A percentile compares a stretch with the other conserved stretches of the same genome.
phyloP scores from a whole-genome alignment of 805 yeast species.

The Kazachstania taianensis region DNA sequence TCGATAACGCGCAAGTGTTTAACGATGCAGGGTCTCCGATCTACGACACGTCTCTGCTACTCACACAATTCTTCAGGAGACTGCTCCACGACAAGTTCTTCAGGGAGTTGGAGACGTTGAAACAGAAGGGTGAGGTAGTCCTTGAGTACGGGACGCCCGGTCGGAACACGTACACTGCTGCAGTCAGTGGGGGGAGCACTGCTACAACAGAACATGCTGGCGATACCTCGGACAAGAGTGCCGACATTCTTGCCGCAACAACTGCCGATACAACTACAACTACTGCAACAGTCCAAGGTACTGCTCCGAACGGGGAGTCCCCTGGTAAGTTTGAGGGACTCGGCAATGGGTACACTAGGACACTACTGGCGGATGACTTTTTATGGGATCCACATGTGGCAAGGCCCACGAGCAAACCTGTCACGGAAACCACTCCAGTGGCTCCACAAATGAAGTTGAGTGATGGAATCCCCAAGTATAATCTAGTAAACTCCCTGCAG shows the following conservation, averaged over 20 bases:
- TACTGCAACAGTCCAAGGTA: slow-evolving; percentile 9
- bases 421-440: neutral
- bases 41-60: slow-evolving; percentile 55
- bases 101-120: slow-evolving; percentile 21
- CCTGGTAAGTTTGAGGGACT: slow-evolving; percentile 17
- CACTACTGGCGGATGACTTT: slow-evolving; percentile 23
- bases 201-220: neutral
- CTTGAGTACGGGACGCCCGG: slow-evolving; percentile 24
- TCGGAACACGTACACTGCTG: slow-evolving; percentile 3
- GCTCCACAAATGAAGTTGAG: slow-evolving; percentile 1
- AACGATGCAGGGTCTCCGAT: slow-evolving; percentile 68
- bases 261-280: neutral
- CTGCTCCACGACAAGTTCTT: slow-evolving; percentile 20
- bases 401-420: neutral
- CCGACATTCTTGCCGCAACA: neutral
- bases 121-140: slow-evolving; percentile 25
- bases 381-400: slow-evolving; percentile 7
- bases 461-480: slow-evolving; percentile 22
- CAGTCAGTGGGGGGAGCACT: neutral
- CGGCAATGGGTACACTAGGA: slow-evolving; percentile 27
- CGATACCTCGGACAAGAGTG: neutral
- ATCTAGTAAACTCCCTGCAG: slow-evolving; percentile 20
- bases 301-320: slow-evolving; percentile 11
- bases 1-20: slow-evolving; percentile 67
- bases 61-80: slow-evolving; percentile 43